A percentile compares a stretch with the other conserved stretches of the same genome.
Conservation (phyloP, 495 filamentous ascomycete genomes). For the Annulohypoxylon maeteangense region DNA sequence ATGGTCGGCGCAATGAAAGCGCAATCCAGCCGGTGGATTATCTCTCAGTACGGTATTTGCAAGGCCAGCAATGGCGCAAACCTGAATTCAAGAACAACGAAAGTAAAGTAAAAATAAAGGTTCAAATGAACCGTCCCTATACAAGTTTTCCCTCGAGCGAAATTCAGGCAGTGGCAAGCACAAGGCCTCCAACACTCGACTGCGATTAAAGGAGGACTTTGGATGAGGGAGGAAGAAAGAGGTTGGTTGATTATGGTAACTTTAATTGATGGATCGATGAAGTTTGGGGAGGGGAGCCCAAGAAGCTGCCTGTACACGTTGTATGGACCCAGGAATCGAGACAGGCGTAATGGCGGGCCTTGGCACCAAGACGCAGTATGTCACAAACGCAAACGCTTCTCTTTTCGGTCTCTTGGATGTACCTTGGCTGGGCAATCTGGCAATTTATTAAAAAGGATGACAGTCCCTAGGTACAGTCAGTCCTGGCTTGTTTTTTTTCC, state of each 20-base stretch:
- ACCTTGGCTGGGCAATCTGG: neutral
- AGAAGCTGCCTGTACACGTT: constrained; percentile 28
- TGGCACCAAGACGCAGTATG: constrained; percentile 26
- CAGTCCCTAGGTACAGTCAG: neutral
- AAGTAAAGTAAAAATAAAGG: neutral
- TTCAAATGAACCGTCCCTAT: constrained; percentile 4
- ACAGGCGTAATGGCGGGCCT: constrained; percentile 37
- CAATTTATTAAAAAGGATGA: neutral
- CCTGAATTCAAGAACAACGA: constrained; percentile 16
- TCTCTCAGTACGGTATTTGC: constrained; percentile 19
- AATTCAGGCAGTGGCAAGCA: constrained; percentile 19
- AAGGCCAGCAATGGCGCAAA: constrained; percentile 17
- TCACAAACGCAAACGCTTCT: neutral
- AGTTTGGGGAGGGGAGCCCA: constrained; percentile 38
- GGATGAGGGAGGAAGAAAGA: constrained; percentile 14
- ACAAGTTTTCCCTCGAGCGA: constrained; percentile 18
- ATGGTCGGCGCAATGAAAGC: constrained; percentile 43
- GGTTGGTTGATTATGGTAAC: constrained; percentile 35
- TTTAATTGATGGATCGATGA: constrained; percentile 35
- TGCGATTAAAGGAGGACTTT: constrained; percentile 21
- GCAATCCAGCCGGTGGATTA: constrained; percentile 46
- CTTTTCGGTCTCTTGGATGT: neutral
- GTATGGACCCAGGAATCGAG: constrained; percentile 14
- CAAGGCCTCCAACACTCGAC: constrained; percentile 18
- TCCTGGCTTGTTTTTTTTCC: neutral